Conservation (phyloP, 176 grass and related monocot species). For the Carex littledalei region DNA sequence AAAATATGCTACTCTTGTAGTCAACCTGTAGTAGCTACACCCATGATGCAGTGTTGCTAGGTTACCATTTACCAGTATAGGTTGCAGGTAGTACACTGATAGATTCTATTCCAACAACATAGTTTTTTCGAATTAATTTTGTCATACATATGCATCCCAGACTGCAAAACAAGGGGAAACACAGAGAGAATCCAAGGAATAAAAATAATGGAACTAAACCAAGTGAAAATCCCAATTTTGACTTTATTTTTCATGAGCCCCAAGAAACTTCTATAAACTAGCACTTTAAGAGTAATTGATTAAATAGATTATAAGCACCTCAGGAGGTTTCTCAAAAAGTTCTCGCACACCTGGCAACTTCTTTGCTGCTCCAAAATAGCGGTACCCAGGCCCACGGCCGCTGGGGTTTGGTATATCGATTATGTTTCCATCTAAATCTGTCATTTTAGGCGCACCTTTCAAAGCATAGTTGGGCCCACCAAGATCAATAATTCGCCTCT, state of each 20-base stretch:
- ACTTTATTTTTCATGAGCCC: too few relatives aligned
- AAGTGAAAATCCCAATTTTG: background rate
- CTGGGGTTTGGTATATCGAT: constrained; percentile 86
- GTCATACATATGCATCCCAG: background rate
- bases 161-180: background rate
- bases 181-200: background rate
- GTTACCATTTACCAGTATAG: background rate
- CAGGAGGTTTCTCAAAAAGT: constrained; percentile 94
- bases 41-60: background rate
- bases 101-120: background rate
- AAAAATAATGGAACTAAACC: background rate
- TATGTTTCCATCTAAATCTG: constrained; percentile 94
- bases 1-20: background rate
- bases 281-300: too few relatives aligned
- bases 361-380: constrained; percentile 94
- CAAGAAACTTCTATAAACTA: too few relatives aligned
- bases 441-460: constrained; percentile 63
- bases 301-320: constrained; percentile 14
- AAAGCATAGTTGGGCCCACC: constrained; percentile 76
- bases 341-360: constrained; percentile 87
- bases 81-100: background rate
- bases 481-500: constrained; percentile 82
- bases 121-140: background rate
- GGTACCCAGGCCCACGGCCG: constrained; percentile 79
- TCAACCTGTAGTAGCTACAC: background rate